Base-by-base conservation (phyloP, 495 filamentous ascomycete genomes). In the Hypoxylon cercidicola region DNA sequence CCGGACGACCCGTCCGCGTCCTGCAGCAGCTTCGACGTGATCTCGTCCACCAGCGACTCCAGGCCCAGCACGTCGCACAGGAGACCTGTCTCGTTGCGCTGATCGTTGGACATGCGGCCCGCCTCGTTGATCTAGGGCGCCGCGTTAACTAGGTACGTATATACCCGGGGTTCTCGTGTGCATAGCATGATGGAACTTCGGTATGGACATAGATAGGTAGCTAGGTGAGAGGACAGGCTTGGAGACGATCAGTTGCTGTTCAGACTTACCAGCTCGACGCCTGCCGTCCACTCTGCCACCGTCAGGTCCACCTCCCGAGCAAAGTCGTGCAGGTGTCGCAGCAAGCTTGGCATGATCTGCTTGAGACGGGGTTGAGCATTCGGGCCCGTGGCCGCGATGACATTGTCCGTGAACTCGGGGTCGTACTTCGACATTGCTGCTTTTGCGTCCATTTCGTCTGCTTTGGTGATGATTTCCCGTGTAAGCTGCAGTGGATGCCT, bases 11-110 rank as follows among this genome's bases (percentile, higher is more conserved):
- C 59, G 15, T 57, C 65, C 6, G 72, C 66, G 44, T 18, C 11
- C 1, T 44, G 30, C 46, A 81, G 64, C 54, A 87, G 77, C 52
- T 84, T 90, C 70, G 87, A 88, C 35, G 88, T 92, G 68, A 93
- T 92, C 70, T 92, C 89, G 73, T 93, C 90, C 41, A 90, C 87
- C 10, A 93, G 70, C 77, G 87, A 85, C 74, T 92, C 90, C 12
- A 93, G 76, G 23, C 90, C 90, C 19, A 92, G 78, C 54, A 93
- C 81, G 68, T 93, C 90, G 70, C 83, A 87, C 13, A 93, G 74
- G 12, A 91, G 79, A 64, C 89, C 87, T 23, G 87, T 86, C 77
- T 93, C 90, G 62, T 93, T 91, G 39, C 90, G 88, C 56, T 82
- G 84, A 52, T 88, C 84, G 62, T 85, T 78, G 58, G 88, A 90